Conservation (phyloP, 306 rosid species). For the Casuarina equisetifolia region DNA sequence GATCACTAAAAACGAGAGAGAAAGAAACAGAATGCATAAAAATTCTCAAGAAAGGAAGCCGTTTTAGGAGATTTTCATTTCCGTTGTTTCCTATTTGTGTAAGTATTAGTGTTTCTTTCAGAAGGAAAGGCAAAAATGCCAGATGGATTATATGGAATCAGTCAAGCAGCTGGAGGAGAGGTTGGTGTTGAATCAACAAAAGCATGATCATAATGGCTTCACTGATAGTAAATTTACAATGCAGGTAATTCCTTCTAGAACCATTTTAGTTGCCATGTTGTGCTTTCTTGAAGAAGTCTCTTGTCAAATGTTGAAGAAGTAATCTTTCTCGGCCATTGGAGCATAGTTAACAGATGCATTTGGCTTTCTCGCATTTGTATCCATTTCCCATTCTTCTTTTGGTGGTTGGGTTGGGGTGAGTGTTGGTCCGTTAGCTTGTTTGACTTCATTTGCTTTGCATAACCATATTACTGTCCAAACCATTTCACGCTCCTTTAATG, state of each 20-base stretch:
- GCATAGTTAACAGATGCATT: background rate
- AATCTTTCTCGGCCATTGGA: background rate
- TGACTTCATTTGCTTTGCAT: background rate
- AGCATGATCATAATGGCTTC: conserved; percentile 44
- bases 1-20: background rate
- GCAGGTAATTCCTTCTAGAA: conserved; percentile 56
- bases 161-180: conserved; percentile 95
- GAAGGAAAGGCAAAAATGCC: conserved; percentile 91
- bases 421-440: conserved; percentile 1
- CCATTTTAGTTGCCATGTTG: conserved; percentile 5
- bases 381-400: background rate
- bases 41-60: background rate
- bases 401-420: background rate
- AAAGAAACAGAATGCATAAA: background rate
- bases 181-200: conserved; percentile 76
- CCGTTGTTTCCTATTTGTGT: background rate
- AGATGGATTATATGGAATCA: conserved; percentile 93
- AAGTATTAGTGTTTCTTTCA: conserved; percentile 37
- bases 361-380: conserved; percentile 1
- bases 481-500: background rate
- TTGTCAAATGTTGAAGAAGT: conserved; percentile 12
- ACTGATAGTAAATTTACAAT: conserved; percentile 34
- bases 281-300: conserved; percentile 11
- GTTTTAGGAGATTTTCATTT: background rate
- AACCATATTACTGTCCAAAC: background rate